Base-by-base conservation (phyloP, 2,329 filamentous ascomycete genomes). In the Pseudopyrenochaeta lycopersici region DNA sequence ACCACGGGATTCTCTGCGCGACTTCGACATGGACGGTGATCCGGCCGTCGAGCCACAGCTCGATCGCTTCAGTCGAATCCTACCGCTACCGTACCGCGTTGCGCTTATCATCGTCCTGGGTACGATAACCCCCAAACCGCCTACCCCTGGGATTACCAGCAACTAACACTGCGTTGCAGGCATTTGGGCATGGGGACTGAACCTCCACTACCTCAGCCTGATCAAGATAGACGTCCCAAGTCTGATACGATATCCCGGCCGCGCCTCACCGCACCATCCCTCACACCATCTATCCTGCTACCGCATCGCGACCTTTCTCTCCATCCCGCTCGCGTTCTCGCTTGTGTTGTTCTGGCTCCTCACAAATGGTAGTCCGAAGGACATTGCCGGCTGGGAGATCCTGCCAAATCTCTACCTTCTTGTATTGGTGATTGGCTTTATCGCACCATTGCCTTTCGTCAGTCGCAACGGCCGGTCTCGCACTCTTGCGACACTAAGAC, bases 101-200 rank as follows among this genome's bases (percentile, higher is more conserved):
- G 91, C 92, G 56, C 85, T 96, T 64, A 89, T 97, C 67, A 80
- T 95, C 60, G 89, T 96, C 47, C 80, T 96, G 60, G 94, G 92
- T 96, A 82, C 60, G 83, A 27, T 27, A 20, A 15, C 32, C 9
- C 3, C 17, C 10, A 15, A 32, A 1, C 14, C 17, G 14, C n/a
- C 27, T 9, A 44, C 14, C 30, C 17, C 3, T 7, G 15, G 38
- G 3, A 23, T 18, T 39, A 7, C 18, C 30, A 18, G 18, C 44
- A 31, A 43, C 42, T 41, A 9, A 47, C 35, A 36, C 32, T 14
- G 45, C 39, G 12, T 44, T 43, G 56, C 63, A 96, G 92, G 91
- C 65, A 88, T 96, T 70, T 98, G 94, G 94, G 92, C 91, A 74
- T 99, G 94, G 92, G 92, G 89, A 62, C 77, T 90, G 66, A 98